Evolutionary conservation across 1,284 basidiomycete genomes (phyloP), one percentile per base, ranked within the genome.

Genomic region (Tilletia horrida): DNA sequence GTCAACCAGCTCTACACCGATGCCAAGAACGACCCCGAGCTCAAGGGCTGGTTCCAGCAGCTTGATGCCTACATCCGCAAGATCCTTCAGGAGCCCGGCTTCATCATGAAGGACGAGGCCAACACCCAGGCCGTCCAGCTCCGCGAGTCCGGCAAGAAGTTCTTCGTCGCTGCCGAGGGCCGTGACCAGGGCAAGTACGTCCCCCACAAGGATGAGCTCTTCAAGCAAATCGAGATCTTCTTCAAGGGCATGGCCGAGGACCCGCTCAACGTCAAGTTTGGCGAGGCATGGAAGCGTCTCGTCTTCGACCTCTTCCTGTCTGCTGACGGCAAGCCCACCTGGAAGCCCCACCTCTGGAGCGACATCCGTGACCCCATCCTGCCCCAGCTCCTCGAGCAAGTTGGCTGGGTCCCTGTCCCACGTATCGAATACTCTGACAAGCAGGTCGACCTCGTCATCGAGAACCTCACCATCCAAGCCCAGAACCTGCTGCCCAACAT

Each of bases 381-480:
- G 0, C 94, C 94, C 23, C 84, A 87, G 23, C 81, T 96, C 65
- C 88, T 94, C 79, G 86, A 89, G 64, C 71, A 76, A 31, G 55
- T 59, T 4, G 55, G 55, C 29, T 59, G 55, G 82, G 83, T 97
- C 66, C 94, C 94, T 27, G 93, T 96, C 72, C 77, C 77, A 27
- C 72, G 77, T 45, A 78, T 79, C 70, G 77, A 79, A 70, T 79
- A 73, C 73, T 73, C 72, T 45, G 77, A 79, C 71, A 70, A 74
- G 68, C 70, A 68, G 69, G 73, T 93, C 91, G 76, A 79, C 72
- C 63, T 79, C 44, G 91, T 96, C 68, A 88, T 97, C 69, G 94
- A 97, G 86, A 95, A 97, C 83, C 86, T 97, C 40, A 89, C 91
- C 3, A 86, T 97, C 21, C 90, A 92, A 70, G 90, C 91, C 31